These are phyloP conservation scores for Globisporangium abappressorium DNA, from an alignment of 352 stramenopile genomes.

Conservation along the genomic window DNA sequence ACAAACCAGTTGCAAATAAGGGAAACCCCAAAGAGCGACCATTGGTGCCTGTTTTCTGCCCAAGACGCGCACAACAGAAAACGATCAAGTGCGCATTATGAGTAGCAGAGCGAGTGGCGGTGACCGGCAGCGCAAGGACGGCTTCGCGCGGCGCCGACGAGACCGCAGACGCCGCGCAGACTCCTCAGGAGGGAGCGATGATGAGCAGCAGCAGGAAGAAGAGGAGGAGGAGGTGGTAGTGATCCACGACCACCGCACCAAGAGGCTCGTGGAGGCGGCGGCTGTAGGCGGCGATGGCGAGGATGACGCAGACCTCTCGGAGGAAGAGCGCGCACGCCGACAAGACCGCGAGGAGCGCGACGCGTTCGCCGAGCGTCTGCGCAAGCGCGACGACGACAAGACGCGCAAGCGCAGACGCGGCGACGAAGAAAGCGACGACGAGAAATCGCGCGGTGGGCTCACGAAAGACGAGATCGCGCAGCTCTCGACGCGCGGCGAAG, in stretches of 20 bases:
- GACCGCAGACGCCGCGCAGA: conserved; percentile 3
- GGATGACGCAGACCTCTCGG: conserved; percentile 14
- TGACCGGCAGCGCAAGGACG: conserved; percentile 14
- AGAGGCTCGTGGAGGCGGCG: conserved; percentile 28
- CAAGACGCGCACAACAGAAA: too few species aligned
- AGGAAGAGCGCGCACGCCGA: conserved; percentile 49
- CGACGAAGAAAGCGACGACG: conserved; percentile 23
- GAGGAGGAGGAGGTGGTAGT: conserved; percentile 29
- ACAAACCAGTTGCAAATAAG: too few species aligned
- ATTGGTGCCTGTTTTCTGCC: too few species aligned
- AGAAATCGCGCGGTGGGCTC: conserved; percentile 30
- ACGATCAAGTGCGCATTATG: too few species aligned
- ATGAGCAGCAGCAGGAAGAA: not conserved
- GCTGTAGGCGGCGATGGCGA: conserved; percentile 1
- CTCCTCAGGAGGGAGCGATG: not conserved
- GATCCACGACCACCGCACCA: conserved; percentile 43
- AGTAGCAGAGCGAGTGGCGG: conserved; percentile 17
- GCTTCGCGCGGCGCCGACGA: conserved; percentile 16
- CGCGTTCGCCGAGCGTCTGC: conserved; percentile 78
- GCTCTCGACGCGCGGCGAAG: conserved; percentile 72
- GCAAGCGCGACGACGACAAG: conserved; percentile 70
- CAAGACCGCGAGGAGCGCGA: conserved; percentile 72
- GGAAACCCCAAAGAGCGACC: too few species aligned
- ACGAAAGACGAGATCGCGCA: conserved; percentile 79
- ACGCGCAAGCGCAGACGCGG: conserved; percentile 56